A percentile compares a stretch with the other conserved stretches of the same genome.
Conservation (phyloP, 1,139 yeast genomes). For the Kodamaea fungicola region DNA sequence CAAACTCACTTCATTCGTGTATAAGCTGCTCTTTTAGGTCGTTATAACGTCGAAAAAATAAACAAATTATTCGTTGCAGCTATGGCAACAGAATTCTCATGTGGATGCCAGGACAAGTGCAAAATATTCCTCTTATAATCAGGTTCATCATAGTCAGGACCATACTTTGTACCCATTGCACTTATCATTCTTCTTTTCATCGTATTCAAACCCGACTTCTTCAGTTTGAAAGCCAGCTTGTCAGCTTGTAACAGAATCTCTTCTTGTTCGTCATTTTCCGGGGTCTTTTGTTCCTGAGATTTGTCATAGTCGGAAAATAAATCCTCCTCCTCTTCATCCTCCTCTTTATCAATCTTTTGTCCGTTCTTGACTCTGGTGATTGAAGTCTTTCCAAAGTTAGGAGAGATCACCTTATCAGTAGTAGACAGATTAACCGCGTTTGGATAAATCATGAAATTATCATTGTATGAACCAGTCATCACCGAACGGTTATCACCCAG, state of each 20-base stretch:
- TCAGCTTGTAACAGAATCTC: slow-evolving; percentile 91
- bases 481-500: slow-evolving; percentile 90
- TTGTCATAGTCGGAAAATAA: slow-evolving; percentile 39
- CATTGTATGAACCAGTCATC: slow-evolving; percentile 97
- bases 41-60: slow-evolving; percentile 64
- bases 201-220: slow-evolving; percentile 45
- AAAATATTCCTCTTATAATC: slow-evolving; percentile 94
- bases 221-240: slow-evolving; percentile 89
- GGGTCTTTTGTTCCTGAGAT: slow-evolving; percentile 15
- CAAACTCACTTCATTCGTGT: no score
- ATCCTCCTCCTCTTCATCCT: slow-evolving; percentile 18
- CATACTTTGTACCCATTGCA: slow-evolving; percentile 35
- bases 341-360: slow-evolving; percentile 5
- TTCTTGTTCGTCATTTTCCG: slow-evolving; percentile 57
- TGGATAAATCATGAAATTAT: slow-evolving; percentile 96
- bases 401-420: slow-evolving; percentile 12
- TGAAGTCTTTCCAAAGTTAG: slow-evolving; percentile 17
- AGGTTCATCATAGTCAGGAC: slow-evolving; percentile 71
- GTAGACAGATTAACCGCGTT: slow-evolving; percentile 49
- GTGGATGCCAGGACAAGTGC: slow-evolving; percentile 98
- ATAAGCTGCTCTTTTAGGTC: no score
- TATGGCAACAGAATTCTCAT: slow-evolving; percentile 93
- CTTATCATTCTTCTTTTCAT: slow-evolving; percentile 47
- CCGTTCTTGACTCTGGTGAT: slow-evolving; percentile 17
- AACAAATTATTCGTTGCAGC: slow-evolving; percentile 96